Conservation (phyloP, 495 filamentous ascomycete genomes). For the Schizothecium vesticola region DNA sequence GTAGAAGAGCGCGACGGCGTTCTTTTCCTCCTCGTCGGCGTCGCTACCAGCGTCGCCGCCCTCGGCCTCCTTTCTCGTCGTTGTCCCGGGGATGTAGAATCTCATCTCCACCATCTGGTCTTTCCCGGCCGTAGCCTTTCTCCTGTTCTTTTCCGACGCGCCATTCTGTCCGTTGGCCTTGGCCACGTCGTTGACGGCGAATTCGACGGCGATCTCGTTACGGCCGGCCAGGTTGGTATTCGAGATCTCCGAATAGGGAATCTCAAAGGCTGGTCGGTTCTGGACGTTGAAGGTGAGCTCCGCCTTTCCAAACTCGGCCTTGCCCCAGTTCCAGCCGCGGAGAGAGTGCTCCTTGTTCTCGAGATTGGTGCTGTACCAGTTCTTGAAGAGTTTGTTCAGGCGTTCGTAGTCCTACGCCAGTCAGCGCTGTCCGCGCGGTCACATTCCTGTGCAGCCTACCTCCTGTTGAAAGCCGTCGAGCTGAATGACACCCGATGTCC, state of each 20-base stretch:
- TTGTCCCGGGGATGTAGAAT: slow-evolving; percentile 95
- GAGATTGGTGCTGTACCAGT: slow-evolving; percentile 90
- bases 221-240: slow-evolving; percentile 97
- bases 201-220: slow-evolving; percentile 96
- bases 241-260: slow-evolving; percentile 94
- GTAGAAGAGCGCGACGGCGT: slow-evolving; percentile 91
- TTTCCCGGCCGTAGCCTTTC: slow-evolving; percentile 78
- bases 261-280: slow-evolving; percentile 94
- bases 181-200: slow-evolving; percentile 61
- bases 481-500: slow-evolving; percentile 80
- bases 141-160: slow-evolving; percentile 71
- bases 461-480: slow-evolving; percentile 93
- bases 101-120: slow-evolving; percentile 98
- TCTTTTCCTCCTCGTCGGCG: slow-evolving; percentile 76
- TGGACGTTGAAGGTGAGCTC: slow-evolving; percentile 96
- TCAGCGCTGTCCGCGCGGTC: neutral
- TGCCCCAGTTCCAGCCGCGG: slow-evolving; percentile 99
- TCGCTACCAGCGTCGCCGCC: slow-evolving; percentile 63
- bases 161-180: slow-evolving; percentile 71
- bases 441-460: slow-evolving; percentile 40
- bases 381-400: slow-evolving; percentile 83
- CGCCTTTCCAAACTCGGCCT: slow-evolving; percentile 91
- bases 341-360: slow-evolving; percentile 90
- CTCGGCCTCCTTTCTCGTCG: slow-evolving; percentile 77
- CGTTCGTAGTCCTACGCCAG: slow-evolving; percentile 75